Conservation (phyloP, 768 basidiomycete species). For the Daedaleopsis nitida region DNA sequence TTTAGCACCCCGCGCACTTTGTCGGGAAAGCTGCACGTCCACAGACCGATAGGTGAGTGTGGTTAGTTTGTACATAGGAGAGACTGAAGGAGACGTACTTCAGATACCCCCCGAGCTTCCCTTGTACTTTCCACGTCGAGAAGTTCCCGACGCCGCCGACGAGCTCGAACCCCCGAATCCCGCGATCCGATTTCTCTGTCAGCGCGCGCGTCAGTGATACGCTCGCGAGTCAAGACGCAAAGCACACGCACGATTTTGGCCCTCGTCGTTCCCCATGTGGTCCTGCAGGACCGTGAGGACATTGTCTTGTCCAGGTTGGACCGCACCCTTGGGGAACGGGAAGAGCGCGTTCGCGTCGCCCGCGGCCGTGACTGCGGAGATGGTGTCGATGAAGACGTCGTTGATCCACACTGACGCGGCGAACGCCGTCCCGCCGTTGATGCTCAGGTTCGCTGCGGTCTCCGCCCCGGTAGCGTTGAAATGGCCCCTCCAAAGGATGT, state of each 20-base stretch:
- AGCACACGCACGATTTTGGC: constrained; percentile 19
- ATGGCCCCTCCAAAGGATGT: constrained; percentile 81
- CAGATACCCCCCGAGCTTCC: constrained; percentile 46
- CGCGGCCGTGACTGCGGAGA: constrained; percentile 48
- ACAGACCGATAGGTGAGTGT: constrained; percentile 22
- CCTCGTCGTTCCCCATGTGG: constrained; percentile 78
- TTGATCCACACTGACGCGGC: constrained; percentile 86
- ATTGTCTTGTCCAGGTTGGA: constrained; percentile 59
- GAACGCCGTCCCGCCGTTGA: constrained; percentile 76
- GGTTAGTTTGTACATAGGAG: not conserved
- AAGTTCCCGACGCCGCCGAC: constrained; percentile 39
- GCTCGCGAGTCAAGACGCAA: not conserved
- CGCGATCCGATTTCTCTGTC: constrained; percentile 70
- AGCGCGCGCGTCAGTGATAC: not conserved
- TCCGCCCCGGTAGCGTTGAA: constrained; percentile 66
- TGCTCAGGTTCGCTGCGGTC: constrained; percentile 69
- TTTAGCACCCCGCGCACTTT: constrained; percentile 50
- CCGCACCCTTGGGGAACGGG: constrained; percentile 56
- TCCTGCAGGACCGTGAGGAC: constrained; percentile 75
- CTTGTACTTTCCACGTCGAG: constrained; percentile 46
- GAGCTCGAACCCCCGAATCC: constrained; percentile 74
- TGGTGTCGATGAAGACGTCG: constrained; percentile 66
- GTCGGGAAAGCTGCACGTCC: constrained; percentile 62
- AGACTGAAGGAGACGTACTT: constrained; percentile 26
- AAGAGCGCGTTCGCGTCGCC: constrained; percentile 70